Conservation (phyloP, 768 basidiomycete genomes). For the Guyanaporus albipodus region DNA sequence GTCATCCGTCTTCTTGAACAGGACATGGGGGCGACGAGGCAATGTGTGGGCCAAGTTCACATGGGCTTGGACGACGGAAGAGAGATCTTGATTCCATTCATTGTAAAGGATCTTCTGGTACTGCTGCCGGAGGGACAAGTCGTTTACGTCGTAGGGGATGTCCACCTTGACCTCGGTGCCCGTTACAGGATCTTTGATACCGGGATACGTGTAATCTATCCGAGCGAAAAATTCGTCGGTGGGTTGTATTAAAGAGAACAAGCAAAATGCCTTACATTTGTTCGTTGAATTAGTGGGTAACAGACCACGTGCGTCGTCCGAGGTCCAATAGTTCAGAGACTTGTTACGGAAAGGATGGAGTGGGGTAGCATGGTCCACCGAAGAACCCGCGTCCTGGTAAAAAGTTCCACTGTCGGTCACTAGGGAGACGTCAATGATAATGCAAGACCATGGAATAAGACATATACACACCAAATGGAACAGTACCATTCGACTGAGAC, state of each 20-base stretch:
- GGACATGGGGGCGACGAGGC: neutral
- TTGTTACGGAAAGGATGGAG: conserved; percentile 14
- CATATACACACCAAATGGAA: conserved; percentile 8
- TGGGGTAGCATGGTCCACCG: neutral
- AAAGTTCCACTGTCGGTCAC: neutral
- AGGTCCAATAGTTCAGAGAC: conserved; percentile 7
- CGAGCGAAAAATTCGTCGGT: neutral
- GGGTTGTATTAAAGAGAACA: neutral
- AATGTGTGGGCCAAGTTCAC: neutral
- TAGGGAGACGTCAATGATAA: neutral
- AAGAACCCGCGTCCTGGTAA: neutral
- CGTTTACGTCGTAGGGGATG: conserved; percentile 1
- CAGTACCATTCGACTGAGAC: neutral
- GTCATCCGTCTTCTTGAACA: neutral
- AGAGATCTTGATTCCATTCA: neutral
- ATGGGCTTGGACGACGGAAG: neutral
- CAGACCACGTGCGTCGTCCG: conserved; percentile 4
- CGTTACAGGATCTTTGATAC: conserved; percentile 7
- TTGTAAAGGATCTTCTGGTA: neutral
- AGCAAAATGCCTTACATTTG: conserved; percentile 11
- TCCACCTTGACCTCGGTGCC: conserved; percentile 12
- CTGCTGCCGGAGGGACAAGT: neutral
- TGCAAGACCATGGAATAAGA: neutral
- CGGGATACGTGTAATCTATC: conserved; percentile 18
- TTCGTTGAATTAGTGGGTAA: neutral